Evolutionary conservation across 176 grass and related monocot genomes (phyloP).

Genomic region (Zea luxurians): DNA sequence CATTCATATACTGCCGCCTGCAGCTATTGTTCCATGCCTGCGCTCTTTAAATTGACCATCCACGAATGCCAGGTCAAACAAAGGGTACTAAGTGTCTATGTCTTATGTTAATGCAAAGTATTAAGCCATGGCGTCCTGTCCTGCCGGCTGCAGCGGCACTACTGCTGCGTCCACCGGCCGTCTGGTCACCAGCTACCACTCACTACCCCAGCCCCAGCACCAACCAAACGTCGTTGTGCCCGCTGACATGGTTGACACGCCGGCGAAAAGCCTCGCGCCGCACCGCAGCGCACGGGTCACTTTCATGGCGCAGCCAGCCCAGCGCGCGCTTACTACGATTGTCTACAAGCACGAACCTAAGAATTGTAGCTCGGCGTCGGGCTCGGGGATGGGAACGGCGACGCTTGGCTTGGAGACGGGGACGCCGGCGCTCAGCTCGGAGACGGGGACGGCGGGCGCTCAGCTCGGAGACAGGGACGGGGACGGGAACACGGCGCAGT

Average conservation of each 20-base stretch:
- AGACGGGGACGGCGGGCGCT: no score
- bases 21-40: background rate
- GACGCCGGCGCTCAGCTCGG: no score
- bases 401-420: no score
- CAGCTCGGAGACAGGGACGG: no score
- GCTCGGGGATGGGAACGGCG: no score
- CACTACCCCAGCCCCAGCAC: background rate
- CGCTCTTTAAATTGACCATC: background rate
- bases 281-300: background rate
- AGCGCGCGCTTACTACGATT: background rate
- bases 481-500: no score
- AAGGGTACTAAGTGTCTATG: no score
- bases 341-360: no score
- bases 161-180: background rate
- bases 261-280: constrained; percentile 1
- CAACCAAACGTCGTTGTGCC: background rate
- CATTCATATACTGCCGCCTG: background rate
- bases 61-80: background rate
- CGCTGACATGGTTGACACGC: background rate
- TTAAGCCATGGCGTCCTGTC: background rate
- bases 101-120: background rate
- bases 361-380: no score
- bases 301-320: background rate
- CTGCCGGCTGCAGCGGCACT: no score
- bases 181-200: constrained; percentile 4